Evolutionary conservation across 75 land plant species (phyloP).

Genomic region (Sequoia sempervirens): DNA sequence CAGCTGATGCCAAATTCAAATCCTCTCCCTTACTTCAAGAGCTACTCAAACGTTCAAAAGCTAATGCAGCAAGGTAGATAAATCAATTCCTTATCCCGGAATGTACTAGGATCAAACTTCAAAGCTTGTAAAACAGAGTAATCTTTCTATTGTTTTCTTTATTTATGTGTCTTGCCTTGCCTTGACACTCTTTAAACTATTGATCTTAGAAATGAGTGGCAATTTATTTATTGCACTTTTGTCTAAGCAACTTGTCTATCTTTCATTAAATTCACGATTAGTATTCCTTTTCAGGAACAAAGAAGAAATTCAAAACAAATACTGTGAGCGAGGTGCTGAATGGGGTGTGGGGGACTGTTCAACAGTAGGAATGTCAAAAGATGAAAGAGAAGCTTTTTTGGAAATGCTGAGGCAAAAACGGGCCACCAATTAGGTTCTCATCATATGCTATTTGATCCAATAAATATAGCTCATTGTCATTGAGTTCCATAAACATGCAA

Average conservation of each 20-base stretch:
- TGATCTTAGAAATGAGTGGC: background rate
- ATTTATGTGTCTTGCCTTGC: background rate
- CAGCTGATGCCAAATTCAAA: conserved; percentile 68
- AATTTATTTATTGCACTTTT: background rate
- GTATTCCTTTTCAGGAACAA: conserved; percentile 55
- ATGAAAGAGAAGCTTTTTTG: conserved; percentile 69
- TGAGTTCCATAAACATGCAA: background rate
- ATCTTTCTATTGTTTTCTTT: background rate
- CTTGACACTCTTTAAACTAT: background rate
- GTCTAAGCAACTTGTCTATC: too few relatives aligned
- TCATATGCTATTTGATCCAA: background rate
- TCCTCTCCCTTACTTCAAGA: conserved; percentile 70
- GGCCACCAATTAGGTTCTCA: background rate
- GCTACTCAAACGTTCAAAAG: conserved; percentile 71
- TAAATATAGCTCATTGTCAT: background rate
- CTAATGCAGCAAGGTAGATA: conserved; percentile 69
- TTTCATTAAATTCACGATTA: background rate
- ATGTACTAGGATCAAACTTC: conserved; percentile 5
- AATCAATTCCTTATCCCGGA: background rate
- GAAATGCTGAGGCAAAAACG: conserved; percentile 47
- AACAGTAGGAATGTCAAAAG: conserved; percentile 56
- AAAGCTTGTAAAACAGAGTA: background rate
- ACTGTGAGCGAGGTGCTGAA: conserved; percentile 96
- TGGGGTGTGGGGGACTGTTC: conserved; percentile 99
- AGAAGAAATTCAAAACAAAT: conserved; percentile 74